Base-by-base conservation (phyloP, 768 basidiomycete species). In the Suillus bovinus region DNA sequence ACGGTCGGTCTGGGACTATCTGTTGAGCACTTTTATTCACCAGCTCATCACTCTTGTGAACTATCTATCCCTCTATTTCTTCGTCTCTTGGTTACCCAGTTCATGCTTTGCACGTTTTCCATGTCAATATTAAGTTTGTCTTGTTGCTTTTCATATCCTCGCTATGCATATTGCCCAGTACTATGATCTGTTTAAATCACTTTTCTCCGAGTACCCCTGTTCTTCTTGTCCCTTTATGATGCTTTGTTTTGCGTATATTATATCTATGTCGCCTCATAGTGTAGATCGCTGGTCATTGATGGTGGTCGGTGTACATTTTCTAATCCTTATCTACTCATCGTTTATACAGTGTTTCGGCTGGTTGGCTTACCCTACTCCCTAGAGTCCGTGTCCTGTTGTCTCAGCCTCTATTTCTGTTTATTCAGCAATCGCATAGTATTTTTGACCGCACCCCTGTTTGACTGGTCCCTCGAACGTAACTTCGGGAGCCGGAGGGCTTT, bases 301-400 rank as follows among this genome's bases (percentile, higher is more conserved):
- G 59, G 29, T 64, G 70, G 64, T 64, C 62, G 49, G 61, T 58
- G 63, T 61, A 29, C 63, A 62, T 59, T 72, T 63, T 69, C 70
- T 75, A 75, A 75, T 73, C 74, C 68, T 27, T 75, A 55, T 73
- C 75, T 75, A 73, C 66, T 73, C 68, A 41, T 75, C 64, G 68
- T 73, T 73, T 73, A 75, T 75, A 72, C 65, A 62, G 54, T 17
- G 54, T 55, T 55, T n/a, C 16, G n/a, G 22, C 54, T 55, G 34
- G 54, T 24, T 36, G 54, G 22, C 34, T 55, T 54, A 52, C 54
- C 34, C 54, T 55, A 52, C 17, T 52, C 50, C 3, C 22, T 55
- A 24, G 53, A 55, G 34, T 34, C n/a, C 29, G 52, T 34, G 33
- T 55, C 9, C 9, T 55, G 14, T 55, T 55, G 17, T 31, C 8